phyloP scores from a whole-genome alignment of 176 grass and related monocot genomes.

The Eragrostis curvula region DNA sequence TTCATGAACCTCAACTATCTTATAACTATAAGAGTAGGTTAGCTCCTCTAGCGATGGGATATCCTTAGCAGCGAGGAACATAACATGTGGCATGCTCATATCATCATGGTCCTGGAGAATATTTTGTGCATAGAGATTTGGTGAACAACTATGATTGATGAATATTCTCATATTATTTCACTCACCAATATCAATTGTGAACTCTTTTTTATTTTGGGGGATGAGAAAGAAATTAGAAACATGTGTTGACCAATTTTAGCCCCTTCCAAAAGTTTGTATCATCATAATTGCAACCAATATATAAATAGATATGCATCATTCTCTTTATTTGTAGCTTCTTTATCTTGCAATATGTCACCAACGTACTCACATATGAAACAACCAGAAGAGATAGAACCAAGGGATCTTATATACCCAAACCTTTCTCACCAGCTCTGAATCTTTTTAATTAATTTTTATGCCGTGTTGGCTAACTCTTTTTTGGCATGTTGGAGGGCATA shows the following conservation, averaged over 20 bases:
- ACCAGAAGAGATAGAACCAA: slow-evolving; percentile 66
- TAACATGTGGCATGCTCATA: slow-evolving; percentile 63
- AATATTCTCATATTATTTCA: slow-evolving; percentile 83
- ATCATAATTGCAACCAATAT: slow-evolving; percentile 66
- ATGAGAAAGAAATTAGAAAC: no score
- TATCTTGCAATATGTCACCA: slow-evolving; percentile 65
- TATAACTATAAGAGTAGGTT: slow-evolving; percentile 74
- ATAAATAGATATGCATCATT: slow-evolving; percentile 82
- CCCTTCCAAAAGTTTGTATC: slow-evolving; percentile 47
- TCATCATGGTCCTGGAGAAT: slow-evolving; percentile 80
- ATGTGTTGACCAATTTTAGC: slow-evolving; percentile 21
- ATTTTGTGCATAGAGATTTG: slow-evolving; percentile 77
- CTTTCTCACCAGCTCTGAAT: slow-evolving; percentile 60
- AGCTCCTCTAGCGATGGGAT: slow-evolving; percentile 81
- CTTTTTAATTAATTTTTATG: slow-evolving; percentile 68
- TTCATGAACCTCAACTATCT: no score
- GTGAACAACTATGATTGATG: slow-evolving; percentile 83
- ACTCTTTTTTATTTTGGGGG: no score
- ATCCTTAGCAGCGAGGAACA: slow-evolving; percentile 77
- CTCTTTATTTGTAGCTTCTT: slow-evolving; percentile 55
- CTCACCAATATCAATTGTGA: no score
- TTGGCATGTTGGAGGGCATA: slow-evolving; percentile 65
- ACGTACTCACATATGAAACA: slow-evolving; percentile 72
- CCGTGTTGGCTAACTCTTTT: slow-evolving; percentile 76
- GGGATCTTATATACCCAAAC: slow-evolving; percentile 82